Evolutionary conservation across 768 basidiomycete species (phyloP), one percentile per base, ranked within the genome.

Genomic region (Lactarius hengduanensis): DNA sequence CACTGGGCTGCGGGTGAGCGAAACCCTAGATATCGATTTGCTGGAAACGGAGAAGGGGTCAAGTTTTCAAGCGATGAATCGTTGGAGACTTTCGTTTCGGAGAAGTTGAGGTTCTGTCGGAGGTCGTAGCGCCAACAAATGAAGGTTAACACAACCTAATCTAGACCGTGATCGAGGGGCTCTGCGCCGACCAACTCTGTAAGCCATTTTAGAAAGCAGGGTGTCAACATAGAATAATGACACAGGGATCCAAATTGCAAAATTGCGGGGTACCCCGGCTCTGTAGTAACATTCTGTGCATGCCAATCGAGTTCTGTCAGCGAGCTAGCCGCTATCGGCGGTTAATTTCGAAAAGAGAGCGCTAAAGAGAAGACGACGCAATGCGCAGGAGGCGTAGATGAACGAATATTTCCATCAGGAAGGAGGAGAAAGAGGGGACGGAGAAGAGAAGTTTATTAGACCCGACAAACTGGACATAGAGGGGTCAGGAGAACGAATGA

Each of bases 321-420:
- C 55, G 40, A 66, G 40, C 40, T 57, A 61, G 45, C 57, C 65
- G 59, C 65, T 61, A 68, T 68, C 60, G 55, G 59, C n/a, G 47
- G 55, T 61, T 57, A 61, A 65, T 67, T 43, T 61, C 54, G 68
- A 40, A 41, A 56, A 55, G 57, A 61, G 67, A 45, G 61, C 60
- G 57, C 63, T 53, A 50, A 53, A 34, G 22, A 55, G 65, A 58
- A 61, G 59, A 47, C 64, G 59, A 68, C 64, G 63, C 63, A 68
- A 58, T 62, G 68, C 60, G 53, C 57, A 62, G 54, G 68, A 67
- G 68, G 65, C 65, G 68, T 67, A 69, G 65, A 69, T 67, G 68
- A 66, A 67, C 40, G 13, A 67, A 61, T 67, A 67, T 69, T 69
- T 69, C 68, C 68, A 69, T 69, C 68, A 69, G 54, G 68, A 67